Evolutionary conservation across 2,329 filamentous ascomycete genomes (phyloP), one percentile per base, ranked within the genome.

Genomic region (Magnaporthales sp.): DNA sequence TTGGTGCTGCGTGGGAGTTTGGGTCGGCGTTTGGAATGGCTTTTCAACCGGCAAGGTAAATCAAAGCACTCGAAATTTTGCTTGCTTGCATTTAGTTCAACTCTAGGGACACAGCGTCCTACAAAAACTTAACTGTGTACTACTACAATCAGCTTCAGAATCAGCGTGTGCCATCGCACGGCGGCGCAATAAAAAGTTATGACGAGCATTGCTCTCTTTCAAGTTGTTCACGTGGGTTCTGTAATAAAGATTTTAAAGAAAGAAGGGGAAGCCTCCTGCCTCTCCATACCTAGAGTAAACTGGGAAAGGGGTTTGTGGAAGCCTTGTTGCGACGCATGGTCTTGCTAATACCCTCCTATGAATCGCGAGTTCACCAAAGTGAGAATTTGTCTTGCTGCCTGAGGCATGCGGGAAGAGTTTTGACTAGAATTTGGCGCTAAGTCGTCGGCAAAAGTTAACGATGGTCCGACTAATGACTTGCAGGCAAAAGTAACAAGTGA

Each of bases 1-100:
- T 46, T n/a, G 60, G 8, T 63, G 62, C 38, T 46, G 38, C 26
- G 26, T 63, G n/a, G 62, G 62, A 32, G 62, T 63, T 63, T 63
- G 32, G 62, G 31, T 24, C n/a, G 54, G 54, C 54, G 54, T 58
- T 63, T 63, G 62, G 62, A 6, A 46, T 30, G 22, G 11, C 54
- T 32, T 65, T 19, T 58, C 32, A 30, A 27, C 22, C 38, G 63
- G 63, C 13, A 56, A 65, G 63, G 63, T 65, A 65, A 65, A 65
- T 26, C 63, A 46, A 64, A 64, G 29, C 51, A 65, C 27, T 62
- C 30, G 60, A 26, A 62, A 62, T 26, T 29, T 19, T 8, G 26
- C 27, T 30, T 66, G 29, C 26, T 65, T 65, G 51, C 4, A 26
- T 13, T 65, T 65, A 24, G 46, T 38, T 24, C 26, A 54, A 30